Evolutionary conservation across 2,329 filamentous ascomycete species (phyloP).

Genomic region (Parastagonospora avenae): DNA sequence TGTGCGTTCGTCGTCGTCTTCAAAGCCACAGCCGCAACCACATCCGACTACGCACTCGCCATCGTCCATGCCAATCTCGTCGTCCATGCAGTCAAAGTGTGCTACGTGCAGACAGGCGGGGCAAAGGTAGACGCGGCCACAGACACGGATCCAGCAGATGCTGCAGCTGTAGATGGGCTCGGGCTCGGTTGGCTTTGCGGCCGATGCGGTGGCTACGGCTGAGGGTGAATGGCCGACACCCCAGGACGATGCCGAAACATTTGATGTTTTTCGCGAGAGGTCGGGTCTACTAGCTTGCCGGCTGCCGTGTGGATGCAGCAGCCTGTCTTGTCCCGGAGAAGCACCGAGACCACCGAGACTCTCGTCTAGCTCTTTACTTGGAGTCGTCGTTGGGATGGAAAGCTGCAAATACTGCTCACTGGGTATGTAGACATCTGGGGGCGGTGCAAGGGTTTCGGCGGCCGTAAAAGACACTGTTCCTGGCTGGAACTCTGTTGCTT

Average conservation of each 20-base stretch:
- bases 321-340: slow-evolving; percentile 17
- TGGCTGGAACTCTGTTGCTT: slow-evolving; percentile 42
- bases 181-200: slow-evolving; percentile 14
- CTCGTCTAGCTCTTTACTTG: slow-evolving; percentile 25
- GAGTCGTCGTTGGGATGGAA: slow-evolving; percentile 31
- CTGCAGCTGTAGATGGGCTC: slow-evolving; percentile 41
- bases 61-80: slow-evolving; percentile 28
- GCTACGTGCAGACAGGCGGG: slow-evolving; percentile 44
- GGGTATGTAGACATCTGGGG: slow-evolving; percentile 20
- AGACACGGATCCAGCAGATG: slow-evolving; percentile 47
- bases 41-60: slow-evolving; percentile 40
- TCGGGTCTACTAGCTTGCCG: slow-evolving; percentile 22
- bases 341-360: slow-evolving; percentile 20
- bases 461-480: slow-evolving; percentile 20
- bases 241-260: slow-evolving; percentile 30
- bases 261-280: slow-evolving; percentile 34
- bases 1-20: slow-evolving; percentile 30
- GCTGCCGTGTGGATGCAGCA: slow-evolving; percentile 22
- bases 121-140: slow-evolving; percentile 43
- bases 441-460: slow-evolving; percentile 17
- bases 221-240: slow-evolving; percentile 16
- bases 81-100: slow-evolving; percentile 44
- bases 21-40: slow-evolving; percentile 35
- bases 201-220: slow-evolving; percentile 6
- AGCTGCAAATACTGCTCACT: slow-evolving; percentile 39